A percentile compares a stretch with the other conserved stretches of the same genome.
Conservation (phyloP, 2,329 filamentous ascomycete genomes). For the Aspergillus calidoustus region DNA sequence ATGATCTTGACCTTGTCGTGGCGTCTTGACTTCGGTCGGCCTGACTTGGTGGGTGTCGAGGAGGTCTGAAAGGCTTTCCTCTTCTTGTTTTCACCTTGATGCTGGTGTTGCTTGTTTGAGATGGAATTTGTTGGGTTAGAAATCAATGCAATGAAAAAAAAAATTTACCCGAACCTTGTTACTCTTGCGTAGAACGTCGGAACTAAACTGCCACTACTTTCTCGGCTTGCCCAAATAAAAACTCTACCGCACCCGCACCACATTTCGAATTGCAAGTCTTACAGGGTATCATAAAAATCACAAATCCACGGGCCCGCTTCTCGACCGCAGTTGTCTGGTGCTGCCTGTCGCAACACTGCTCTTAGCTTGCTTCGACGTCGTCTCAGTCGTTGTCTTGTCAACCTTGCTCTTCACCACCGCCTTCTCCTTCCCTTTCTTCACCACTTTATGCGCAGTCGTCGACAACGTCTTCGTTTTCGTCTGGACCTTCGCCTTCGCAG, state of each 20-base stretch:
- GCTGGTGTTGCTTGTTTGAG: slow-evolving; percentile 14
- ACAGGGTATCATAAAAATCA: not conserved
- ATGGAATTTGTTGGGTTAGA: not conserved
- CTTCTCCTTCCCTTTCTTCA: not conserved
- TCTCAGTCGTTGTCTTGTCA: slow-evolving; percentile 4
- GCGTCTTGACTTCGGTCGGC: slow-evolving; percentile 77
- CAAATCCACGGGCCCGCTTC: not conserved
- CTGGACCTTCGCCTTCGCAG: not conserved
- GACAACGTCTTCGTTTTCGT: not conserved
- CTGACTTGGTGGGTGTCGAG: slow-evolving; percentile 79
- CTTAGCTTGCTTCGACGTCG: not conserved
- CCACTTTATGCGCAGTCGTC: not conserved
- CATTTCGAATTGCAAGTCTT: too few relatives aligned
- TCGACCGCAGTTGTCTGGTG: slow-evolving; percentile 4
- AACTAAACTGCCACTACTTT: too few relatives aligned
- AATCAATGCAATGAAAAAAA: not conserved
- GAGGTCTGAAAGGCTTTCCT: slow-evolving; percentile 80
- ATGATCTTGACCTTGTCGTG: slow-evolving; percentile 86
- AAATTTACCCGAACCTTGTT: not conserved
- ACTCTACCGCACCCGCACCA: too few relatives aligned
- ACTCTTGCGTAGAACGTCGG: too few relatives aligned
- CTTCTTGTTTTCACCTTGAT: slow-evolving; percentile 59
- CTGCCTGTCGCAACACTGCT: not conserved
- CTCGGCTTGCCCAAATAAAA: too few relatives aligned
- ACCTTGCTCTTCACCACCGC: not conserved